Conservation (phyloP, 2,329 filamentous ascomycete species). For the Lasiodiplodia theobromae region DNA sequence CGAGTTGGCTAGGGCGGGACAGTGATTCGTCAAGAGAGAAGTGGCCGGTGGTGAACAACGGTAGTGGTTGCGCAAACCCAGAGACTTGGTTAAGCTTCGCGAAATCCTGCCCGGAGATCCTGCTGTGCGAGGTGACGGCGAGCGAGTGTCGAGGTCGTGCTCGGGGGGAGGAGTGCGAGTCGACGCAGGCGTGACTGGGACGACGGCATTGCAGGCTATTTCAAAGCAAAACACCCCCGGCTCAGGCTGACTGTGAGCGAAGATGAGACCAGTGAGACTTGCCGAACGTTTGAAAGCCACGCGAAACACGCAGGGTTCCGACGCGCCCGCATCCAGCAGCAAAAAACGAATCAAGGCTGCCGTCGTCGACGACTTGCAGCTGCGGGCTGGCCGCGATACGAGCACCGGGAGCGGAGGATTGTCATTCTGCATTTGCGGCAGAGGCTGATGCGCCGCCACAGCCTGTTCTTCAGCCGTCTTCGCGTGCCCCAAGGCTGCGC, state of each 20-base stretch:
- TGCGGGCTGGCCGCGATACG: constrained; percentile 23
- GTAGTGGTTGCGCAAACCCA: constrained; percentile 26
- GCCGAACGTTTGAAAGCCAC: constrained; percentile 23
- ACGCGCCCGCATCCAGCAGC: constrained; percentile 2
- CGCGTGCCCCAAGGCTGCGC: neutral
- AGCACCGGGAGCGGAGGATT: constrained; percentile 4
- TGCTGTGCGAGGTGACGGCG: constrained; percentile 8
- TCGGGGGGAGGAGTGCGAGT: constrained; percentile 9
- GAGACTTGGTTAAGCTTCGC: constrained; percentile 7
- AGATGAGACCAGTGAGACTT: constrained; percentile 24
- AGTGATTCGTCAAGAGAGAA: constrained; percentile 26
- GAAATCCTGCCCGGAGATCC: constrained; percentile 27
- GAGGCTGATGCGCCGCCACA: constrained; percentile 1
- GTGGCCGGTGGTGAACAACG: constrained; percentile 6
- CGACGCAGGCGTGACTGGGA: constrained; percentile 20
- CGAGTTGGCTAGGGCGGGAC: neutral
- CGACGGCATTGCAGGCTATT: constrained; percentile 15
- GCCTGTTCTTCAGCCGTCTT: constrained; percentile 13
- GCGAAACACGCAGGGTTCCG: constrained; percentile 26
- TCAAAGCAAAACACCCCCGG: constrained; percentile 20
- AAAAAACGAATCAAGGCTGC: constrained; percentile 13
- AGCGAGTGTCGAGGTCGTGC: neutral
- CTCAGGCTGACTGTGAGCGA: constrained; percentile 11
- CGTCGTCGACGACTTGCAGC: neutral
- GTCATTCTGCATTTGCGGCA: neutral